These are phyloP conservation scores for Flaveria floridana DNA, from an alignment of 140 eudicot species.

Conservation along the genomic window DNA sequence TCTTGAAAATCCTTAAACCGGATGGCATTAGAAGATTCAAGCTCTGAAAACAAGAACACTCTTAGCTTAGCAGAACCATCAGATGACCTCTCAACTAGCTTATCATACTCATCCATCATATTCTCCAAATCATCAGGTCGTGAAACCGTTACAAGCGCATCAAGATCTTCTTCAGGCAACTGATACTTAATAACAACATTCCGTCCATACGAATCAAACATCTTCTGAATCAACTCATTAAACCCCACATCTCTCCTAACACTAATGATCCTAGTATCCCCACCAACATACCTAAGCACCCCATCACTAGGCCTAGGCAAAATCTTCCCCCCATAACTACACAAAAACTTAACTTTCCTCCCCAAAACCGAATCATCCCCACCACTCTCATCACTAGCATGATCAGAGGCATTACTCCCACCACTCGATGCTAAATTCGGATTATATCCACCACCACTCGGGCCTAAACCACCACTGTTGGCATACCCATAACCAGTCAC, in stretches of 20 bases:
- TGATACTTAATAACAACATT: slow-evolving; percentile 74
- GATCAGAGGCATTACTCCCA: slow-evolving; percentile 63
- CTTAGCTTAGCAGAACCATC: slow-evolving; percentile 86
- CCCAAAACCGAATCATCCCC: slow-evolving; percentile 59
- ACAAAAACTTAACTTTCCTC: slow-evolving; percentile 76
- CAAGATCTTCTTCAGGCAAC: slow-evolving; percentile 93
- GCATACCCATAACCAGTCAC: slow-evolving; percentile 33
- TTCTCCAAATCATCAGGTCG: slow-evolving; percentile 83
- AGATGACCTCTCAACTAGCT: slow-evolving; percentile 58
- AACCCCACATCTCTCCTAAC: slow-evolving; percentile 70
- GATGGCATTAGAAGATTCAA: slow-evolving; percentile 51
- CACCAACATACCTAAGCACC: slow-evolving; percentile 85
- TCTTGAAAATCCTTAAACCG: slow-evolving; percentile 63
- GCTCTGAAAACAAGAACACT: slow-evolving; percentile 72
- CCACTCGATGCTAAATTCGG: slow-evolving; percentile 26
- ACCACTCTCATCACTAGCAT: slow-evolving; percentile 68
- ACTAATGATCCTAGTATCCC: slow-evolving; percentile 87
- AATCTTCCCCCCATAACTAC: slow-evolving; percentile 96
- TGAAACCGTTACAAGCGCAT: slow-evolving; percentile 82
- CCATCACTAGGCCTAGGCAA: slow-evolving; percentile 92
- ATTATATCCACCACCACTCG: slow-evolving; percentile 20
- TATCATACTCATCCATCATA: slow-evolving; percentile 94
- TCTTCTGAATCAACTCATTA: slow-evolving; percentile 65
- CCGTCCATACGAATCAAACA: slow-evolving; percentile 60
- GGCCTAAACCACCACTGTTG: slow-evolving; percentile 9